Percentiles rank a stretch among this genome's conserved stretches.
Conservation (phyloP, 2,329 filamentous ascomycete genomes). For the Stromatinia cepivora region DNA sequence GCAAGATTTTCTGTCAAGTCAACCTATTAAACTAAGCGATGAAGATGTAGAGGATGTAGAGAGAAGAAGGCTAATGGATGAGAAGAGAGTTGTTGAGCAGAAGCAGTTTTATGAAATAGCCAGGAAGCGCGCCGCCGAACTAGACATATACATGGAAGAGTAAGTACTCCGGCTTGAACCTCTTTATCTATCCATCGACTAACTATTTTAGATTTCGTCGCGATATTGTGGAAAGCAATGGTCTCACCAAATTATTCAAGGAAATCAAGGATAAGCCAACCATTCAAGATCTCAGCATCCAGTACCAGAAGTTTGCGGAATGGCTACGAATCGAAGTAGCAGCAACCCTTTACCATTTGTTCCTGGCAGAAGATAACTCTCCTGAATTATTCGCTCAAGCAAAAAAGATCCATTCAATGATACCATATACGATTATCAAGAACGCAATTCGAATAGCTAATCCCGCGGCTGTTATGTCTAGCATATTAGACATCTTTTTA, state of each 20-base stretch:
- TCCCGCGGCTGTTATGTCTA: slow-evolving; percentile 95
- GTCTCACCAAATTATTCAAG: slow-evolving; percentile 85
- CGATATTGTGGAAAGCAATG: slow-evolving; percentile 71
- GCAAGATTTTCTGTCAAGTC: slow-evolving; percentile 73
- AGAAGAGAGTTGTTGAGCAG: slow-evolving; percentile 88
- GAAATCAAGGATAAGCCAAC: slow-evolving; percentile 90
- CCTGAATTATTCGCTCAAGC: slow-evolving; percentile 93
- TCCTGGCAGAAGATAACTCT: slow-evolving; percentile 96
- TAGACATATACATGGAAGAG: slow-evolving; percentile 98
- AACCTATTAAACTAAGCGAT: slow-evolving; percentile 73
- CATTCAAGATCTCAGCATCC: slow-evolving; percentile 84
- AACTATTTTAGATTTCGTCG: slow-evolving; percentile 56
- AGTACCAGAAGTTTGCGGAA: slow-evolving; percentile 97
- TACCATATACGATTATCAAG: slow-evolving; percentile 91
- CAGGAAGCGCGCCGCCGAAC: slow-evolving; percentile 80
- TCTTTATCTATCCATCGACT: slow-evolving; percentile 18
- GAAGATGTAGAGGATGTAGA: slow-evolving; percentile 83
- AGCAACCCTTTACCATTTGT: slow-evolving; percentile 93
- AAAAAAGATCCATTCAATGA: slow-evolving; percentile 89
- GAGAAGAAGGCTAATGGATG: slow-evolving; percentile 78
- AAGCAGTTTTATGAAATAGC: slow-evolving; percentile 95
- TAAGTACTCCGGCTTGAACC: slow-evolving; percentile 46
- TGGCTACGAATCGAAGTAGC: slow-evolving; percentile 97
- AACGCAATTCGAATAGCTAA: slow-evolving; percentile 97
- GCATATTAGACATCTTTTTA: slow-evolving; percentile 89